These are phyloP conservation scores for Galerina marginata DNA, from an alignment of 768 basidiomycete genomes.

Conservation along the genomic window DNA sequence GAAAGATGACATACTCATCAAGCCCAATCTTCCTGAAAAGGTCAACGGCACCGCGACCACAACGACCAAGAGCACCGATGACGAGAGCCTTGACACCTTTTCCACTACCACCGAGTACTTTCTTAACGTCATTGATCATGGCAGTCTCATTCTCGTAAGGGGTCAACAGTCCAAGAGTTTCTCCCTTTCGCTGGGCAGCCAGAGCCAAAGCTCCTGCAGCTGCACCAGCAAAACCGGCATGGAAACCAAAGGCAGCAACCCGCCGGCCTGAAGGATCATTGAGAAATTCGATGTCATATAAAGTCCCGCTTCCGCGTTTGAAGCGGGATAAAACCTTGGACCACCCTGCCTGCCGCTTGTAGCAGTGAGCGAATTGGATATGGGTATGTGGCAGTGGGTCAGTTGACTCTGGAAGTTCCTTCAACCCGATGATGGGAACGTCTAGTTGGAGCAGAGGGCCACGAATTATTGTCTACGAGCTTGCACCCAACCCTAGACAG, in stretches of 20 bases:
- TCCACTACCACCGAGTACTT: constrained; percentile 66
- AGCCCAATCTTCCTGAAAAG: constrained; percentile 96
- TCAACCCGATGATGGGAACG: constrained; percentile 90
- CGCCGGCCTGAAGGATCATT: constrained; percentile 83
- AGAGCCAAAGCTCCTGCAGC: constrained; percentile 88
- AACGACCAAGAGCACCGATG: constrained; percentile 94
- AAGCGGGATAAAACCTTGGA: constrained; percentile 84
- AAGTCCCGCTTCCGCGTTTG: constrained; percentile 76
- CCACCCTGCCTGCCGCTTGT: constrained; percentile 96
- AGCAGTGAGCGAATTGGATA: constrained; percentile 98
- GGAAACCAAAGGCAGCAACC: constrained; percentile 97
- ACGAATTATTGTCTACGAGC: constrained; percentile 86
- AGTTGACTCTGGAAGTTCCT: constrained; percentile 88
- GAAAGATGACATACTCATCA: constrained; percentile 71
- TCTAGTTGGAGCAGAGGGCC: constrained; percentile 80
- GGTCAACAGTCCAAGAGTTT: constrained; percentile 68
- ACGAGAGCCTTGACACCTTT: constrained; percentile 86
- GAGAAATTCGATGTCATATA: constrained; percentile 97
- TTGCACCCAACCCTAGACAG: constrained; percentile 85
- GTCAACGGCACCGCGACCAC: constrained; percentile 94
- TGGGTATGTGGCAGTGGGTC: constrained; percentile 91
- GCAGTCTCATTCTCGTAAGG: constrained; percentile 85
- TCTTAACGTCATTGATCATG: constrained; percentile 80
- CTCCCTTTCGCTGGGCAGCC: constrained; percentile 66
- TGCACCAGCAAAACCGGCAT: constrained; percentile 98